These are phyloP conservation scores for Aspergillus diversus DNA, from an alignment of 495 filamentous ascomycete genomes.

Conservation along the genomic window DNA sequence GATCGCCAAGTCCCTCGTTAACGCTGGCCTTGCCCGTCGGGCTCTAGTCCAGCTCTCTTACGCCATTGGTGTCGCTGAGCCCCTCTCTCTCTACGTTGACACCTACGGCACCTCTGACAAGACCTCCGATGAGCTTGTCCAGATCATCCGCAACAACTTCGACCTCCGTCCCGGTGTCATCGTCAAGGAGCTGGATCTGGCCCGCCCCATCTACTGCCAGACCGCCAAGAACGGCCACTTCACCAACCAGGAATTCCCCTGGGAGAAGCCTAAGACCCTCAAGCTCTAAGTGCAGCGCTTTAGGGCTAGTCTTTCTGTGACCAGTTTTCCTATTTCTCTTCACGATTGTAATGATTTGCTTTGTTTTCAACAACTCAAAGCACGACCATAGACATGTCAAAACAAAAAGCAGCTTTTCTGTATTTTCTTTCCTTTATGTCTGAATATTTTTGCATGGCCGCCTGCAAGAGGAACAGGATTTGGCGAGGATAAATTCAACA, in stretches of 20 bases:
- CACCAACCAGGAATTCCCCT: conserved; percentile 95
- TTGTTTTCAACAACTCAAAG: conserved; percentile 68
- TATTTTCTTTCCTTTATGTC: conserved; percentile 36
- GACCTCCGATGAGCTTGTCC: conserved; percentile 86
- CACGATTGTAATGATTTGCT: conserved; percentile 59
- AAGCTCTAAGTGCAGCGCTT: conserved; percentile 66
- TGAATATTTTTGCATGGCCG: conserved; percentile 48
- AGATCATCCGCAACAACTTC: conserved; percentile 94
- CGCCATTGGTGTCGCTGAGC: conserved; percentile 98
- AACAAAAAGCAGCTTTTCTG: conserved; percentile 29
- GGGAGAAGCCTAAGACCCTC: conserved; percentile 97
- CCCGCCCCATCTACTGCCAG: conserved; percentile 95
- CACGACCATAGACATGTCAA: conserved; percentile 52
- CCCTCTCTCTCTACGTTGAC: conserved; percentile 78
- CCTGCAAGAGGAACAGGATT: conserved; percentile 38
- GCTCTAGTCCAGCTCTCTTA: conserved; percentile 96
- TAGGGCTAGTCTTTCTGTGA: conserved; percentile 10
- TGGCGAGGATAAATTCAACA: conserved; percentile 59
- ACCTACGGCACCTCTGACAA: conserved; percentile 70
- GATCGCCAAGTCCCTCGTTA: conserved; percentile 97
- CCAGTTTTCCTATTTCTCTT: conserved; percentile 31
- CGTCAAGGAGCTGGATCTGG: conserved; percentile 93
- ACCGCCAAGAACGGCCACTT: conserved; percentile 99
- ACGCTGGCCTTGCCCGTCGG: conserved; percentile 85
- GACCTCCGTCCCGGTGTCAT: conserved; percentile 97